A percentile compares a stretch with the other conserved stretches of the same genome.
These are phyloP conservation scores for Vaccinium myrtillus DNA, from an alignment of 148 eudicot species.

Conservation along the genomic window DNA sequence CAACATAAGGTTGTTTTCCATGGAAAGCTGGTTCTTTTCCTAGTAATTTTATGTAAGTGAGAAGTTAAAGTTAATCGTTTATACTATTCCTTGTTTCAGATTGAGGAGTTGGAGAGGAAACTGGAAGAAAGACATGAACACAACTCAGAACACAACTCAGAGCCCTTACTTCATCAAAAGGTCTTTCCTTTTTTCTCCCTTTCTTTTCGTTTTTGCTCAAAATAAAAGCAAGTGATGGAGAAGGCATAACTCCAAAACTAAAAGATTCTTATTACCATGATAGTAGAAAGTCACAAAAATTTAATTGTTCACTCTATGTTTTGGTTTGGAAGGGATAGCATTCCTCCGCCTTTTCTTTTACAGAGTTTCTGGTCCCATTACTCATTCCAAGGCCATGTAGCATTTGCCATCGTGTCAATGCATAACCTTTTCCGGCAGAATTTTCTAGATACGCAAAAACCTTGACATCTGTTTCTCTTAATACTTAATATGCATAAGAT, in stretches of 20 bases:
- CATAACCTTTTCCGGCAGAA: background rate
- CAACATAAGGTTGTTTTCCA: conserved; percentile 55
- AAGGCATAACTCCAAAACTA: background rate
- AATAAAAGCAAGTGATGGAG: background rate
- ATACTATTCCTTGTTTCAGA: conserved; percentile 33
- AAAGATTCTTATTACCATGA: background rate
- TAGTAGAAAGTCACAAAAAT: background rate
- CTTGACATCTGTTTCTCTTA: background rate
- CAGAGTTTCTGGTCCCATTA: background rate
- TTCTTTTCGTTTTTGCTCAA: background rate
- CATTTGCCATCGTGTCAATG: background rate
- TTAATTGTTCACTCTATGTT: background rate
- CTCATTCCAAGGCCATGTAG: background rate
- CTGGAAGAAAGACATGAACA: conserved; percentile 51
- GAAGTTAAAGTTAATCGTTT: background rate
- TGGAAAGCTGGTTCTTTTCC: background rate
- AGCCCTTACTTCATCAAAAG: conserved; percentile 65
- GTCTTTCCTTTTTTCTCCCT: conserved; percentile 23
- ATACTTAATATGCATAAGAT: background rate
- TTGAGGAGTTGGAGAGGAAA: conserved; percentile 64
- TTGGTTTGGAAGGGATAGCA: background rate
- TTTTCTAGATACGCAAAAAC: background rate
- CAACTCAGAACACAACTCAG: conserved; percentile 36
- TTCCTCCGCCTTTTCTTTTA: background rate
- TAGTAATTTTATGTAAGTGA: background rate